Base-by-base conservation (phyloP, 2,329 filamentous ascomycete genomes). In the Phyllosticta ampelicida region DNA sequence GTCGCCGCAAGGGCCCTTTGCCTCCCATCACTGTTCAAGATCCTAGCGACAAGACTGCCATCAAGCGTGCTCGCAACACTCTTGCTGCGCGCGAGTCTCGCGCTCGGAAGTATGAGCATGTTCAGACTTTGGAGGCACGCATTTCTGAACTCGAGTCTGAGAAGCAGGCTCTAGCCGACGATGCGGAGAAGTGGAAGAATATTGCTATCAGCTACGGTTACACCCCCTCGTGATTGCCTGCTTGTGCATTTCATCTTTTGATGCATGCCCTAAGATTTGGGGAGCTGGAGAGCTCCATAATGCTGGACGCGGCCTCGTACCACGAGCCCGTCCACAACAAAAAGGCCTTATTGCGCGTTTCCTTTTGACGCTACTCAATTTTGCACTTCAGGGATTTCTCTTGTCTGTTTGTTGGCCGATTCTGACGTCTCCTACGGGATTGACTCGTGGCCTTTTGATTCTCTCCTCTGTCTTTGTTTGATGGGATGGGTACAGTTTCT, bases 11-110 rank as follows among this genome's bases (percentile, higher is more conserved):
- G 68, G 92, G 91, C 79, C 85, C 87, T 62, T 77, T 95, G 58
- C 86, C 87, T 62, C 85, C 86, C 6, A 91, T 96, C 70, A 76
- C 86, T 61, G 82, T 90, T 44, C 48, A 36, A 9, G 89, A 96
- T 65, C 82, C 85, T 0, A 75, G 66, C 49, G 91, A 96, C 67
- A 82, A 81, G 9, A 71, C 87, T n/a, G 90, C 89, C 19, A 82
- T 91, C 79, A 96, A 96, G 84, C 88, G 92, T 71, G 91, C 90
- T 54, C 87, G 90, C 64, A 97, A 96, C 73, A 95, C 90, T 9
- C 82, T 95, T 71, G 92, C 92, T 18, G 92, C 92, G 66, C 90
- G 92, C 64, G 96, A 96, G 76, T 96, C 90, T 60, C 86, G 92
- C 55, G 86, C 90, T 68, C 86, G 90, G 64, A 96, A 96, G 77